phyloP scores from a whole-genome alignment of 2,329 filamentous ascomycete genomes.

The Onygena corvina region DNA sequence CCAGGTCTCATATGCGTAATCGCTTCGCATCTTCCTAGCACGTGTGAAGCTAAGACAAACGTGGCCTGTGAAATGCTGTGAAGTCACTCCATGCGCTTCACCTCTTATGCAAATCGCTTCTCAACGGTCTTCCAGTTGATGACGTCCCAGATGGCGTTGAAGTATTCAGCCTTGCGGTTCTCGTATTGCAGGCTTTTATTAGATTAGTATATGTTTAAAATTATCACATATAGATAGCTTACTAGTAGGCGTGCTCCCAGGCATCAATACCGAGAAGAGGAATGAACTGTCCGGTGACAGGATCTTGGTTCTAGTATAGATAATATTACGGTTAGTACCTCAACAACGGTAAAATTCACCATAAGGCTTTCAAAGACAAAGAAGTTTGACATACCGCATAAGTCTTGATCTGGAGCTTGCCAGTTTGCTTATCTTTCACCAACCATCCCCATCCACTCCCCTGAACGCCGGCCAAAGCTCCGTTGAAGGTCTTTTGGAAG shows the following conservation, averaged over 20 bases:
- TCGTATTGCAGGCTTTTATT: conserved; percentile 66
- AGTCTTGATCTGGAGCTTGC: conserved; percentile 47
- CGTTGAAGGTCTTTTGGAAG: conserved; percentile 53
- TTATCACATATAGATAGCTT: conserved; percentile 23
- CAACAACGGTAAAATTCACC: conserved; percentile 15
- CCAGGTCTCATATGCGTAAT: no score
- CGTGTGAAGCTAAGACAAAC: no score
- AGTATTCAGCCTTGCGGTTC: conserved; percentile 96
- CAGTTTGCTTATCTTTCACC: conserved; percentile 51
- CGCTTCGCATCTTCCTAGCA: no score
- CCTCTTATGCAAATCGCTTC: conserved; percentile 52
- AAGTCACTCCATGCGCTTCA: background rate
- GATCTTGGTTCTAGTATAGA: conserved; percentile 63
- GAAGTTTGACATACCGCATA: conserved; percentile 41
- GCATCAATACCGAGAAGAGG: conserved; percentile 84
- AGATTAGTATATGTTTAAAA: background rate
- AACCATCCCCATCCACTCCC: conserved; percentile 54
- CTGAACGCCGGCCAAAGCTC: conserved; percentile 52
- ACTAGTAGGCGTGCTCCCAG: conserved; percentile 93
- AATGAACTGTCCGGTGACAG: conserved; percentile 68
- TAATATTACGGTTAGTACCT: background rate
- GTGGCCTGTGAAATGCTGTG: background rate
- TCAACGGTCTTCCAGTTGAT: conserved; percentile 90
- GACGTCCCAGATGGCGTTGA: conserved; percentile 84
- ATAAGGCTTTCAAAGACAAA: conserved; percentile 20